Evolutionary conservation across 768 basidiomycete genomes (phyloP).

Genomic region (Austroboletus eburneus): DNA sequence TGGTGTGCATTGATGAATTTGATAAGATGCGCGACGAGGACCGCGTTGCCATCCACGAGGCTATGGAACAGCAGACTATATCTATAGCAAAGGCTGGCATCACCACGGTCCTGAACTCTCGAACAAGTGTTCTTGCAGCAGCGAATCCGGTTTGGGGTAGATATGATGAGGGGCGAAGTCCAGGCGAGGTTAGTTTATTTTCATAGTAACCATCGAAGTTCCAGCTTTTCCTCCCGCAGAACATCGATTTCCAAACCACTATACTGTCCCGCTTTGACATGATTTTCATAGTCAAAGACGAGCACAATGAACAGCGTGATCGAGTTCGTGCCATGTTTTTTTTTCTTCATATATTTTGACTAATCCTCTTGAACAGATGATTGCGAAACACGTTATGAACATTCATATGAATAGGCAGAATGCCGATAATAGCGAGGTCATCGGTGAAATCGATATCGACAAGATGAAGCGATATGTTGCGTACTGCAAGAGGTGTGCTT

Average conservation of each 20-base stretch:
- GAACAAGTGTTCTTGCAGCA: conserved; percentile 93
- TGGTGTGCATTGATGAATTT: conserved; percentile 99
- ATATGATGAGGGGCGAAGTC: conserved; percentile 94
- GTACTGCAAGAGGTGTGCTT: conserved; percentile 84
- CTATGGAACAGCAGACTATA: conserved; percentile 99
- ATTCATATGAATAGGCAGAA: conserved; percentile 94
- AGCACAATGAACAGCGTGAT: conserved; percentile 93
- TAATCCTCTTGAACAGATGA: conserved; percentile 52
- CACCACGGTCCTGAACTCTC: conserved; percentile 92
- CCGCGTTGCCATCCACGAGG: conserved; percentile 97
- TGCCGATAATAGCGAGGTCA: conserved; percentile 55
- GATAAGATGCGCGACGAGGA: conserved; percentile 99
- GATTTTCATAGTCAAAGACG: conserved; percentile 99
- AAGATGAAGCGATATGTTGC: conserved; percentile 98
- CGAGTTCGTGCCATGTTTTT: conserved; percentile 47
- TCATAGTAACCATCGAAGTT: background rate
- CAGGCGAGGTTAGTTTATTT: conserved; percentile 67
- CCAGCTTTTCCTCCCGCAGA: conserved; percentile 36
- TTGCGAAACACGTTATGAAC: conserved; percentile 97
- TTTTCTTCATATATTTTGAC: background rate
- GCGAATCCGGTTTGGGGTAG: conserved; percentile 98
- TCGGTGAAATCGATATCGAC: conserved; percentile 91
- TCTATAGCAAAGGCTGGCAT: conserved; percentile 99
- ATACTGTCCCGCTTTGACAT: conserved; percentile 98
- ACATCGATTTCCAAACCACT: conserved; percentile 97